These are phyloP conservation scores for Chlamydomonas eustigma DNA, from an alignment of 139 green algal genomes.

Conservation along the genomic window DNA sequence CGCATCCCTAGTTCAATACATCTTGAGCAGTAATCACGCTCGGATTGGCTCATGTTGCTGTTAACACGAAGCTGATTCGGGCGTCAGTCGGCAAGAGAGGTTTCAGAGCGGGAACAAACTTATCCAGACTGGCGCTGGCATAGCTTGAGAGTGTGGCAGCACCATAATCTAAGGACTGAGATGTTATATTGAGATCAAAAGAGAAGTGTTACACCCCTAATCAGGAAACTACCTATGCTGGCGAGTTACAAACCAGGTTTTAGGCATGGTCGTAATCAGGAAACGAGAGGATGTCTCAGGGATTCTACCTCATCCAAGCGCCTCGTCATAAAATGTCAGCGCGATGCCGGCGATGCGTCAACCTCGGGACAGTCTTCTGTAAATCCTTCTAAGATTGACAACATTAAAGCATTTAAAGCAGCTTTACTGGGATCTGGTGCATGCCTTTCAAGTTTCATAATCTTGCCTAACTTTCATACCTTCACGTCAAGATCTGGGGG, in stretches of 20 bases:
- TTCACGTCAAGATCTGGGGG: neutral
- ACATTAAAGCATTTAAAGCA: neutral
- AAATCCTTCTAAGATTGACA: too few species aligned
- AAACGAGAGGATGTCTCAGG: too few species aligned
- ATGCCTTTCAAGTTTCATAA: neutral
- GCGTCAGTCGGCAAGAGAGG: neutral
- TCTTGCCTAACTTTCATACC: neutral
- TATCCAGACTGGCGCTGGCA: too few species aligned
- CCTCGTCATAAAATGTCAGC: too few species aligned
- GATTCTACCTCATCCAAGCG: too few species aligned
- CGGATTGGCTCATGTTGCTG: constrained; percentile 21
- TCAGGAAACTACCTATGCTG: neutral
- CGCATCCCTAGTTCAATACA: constrained; percentile 48
- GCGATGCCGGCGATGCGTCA: neutral
- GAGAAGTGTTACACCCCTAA: neutral
- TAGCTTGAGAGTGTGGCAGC: too few species aligned
- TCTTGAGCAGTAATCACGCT: constrained; percentile 39
- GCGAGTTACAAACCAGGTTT: neutral
- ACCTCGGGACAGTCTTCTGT: neutral
- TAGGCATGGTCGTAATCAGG: neutral
- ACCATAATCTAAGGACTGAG: too few species aligned
- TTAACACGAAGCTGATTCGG: neutral
- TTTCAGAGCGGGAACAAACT: neutral
- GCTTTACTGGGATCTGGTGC: neutral
- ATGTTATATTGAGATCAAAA: too few species aligned